Evolutionary conservation across 2,329 filamentous ascomycete species (phyloP), one percentile per base, ranked within the genome.

Genomic region (Plenodomus lindquistii): DNA sequence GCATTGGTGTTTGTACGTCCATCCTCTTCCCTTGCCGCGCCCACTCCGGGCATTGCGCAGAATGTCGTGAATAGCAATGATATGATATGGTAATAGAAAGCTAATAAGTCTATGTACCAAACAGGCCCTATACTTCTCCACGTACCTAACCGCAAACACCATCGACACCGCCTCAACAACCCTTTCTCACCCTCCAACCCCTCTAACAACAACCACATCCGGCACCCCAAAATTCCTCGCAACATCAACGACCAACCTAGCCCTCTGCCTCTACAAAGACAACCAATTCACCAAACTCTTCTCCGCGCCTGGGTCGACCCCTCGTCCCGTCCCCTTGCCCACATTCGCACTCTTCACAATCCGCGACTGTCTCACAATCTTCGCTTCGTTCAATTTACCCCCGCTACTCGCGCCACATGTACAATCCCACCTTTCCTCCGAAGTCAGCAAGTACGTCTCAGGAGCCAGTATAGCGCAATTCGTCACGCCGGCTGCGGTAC

Each of bases 381-480:
- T 95, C 71, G 91, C 91, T 4, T 89, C 85, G 11, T 97, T 97
- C 81, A 97, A 97, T 69, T 77, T 96, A 2, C 93, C 93, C 0
- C 83, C 89, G 0, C 66, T 94, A 2, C 78, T 97, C 9, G 89
- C 89, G 0, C 90, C 91, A 0, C n/a, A n/a, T n/a, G n/a, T n/a
- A n/a, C n/a, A n/a, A n/a, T n/a, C n/a, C n/a, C n/a, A n/a, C n/a
- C n/a, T n/a, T n/a, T n/a, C n/a, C n/a, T n/a, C n/a, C n/a, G n/a
- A n/a, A n/a, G n/a, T n/a, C n/a, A n/a, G n/a, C n/a, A n/a, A 82
- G 53, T 71, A 85, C 24, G 74, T 84, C 15, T 75, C 60, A 4
- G 65, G 67, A 2, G 69, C 71, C 0, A 74, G 70, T 1, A 65
- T 87, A 3, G 89, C 90, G 20, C 91, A 96, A 73, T 94, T 96